phyloP scores from a whole-genome alignment of 441 rosid species.

The Lagerstroemia fauriei region DNA sequence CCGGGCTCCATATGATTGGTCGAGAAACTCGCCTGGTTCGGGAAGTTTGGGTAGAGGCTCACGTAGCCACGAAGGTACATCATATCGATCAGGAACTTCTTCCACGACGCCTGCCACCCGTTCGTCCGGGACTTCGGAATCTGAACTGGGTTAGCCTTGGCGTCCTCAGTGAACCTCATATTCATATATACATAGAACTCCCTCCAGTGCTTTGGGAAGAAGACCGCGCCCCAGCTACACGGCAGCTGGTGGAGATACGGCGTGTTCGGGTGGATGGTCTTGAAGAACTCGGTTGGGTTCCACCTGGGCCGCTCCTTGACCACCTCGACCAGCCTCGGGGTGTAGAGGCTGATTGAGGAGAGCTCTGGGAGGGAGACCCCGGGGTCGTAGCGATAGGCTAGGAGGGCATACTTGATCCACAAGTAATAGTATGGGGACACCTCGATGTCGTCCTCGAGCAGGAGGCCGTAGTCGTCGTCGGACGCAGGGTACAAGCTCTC shows the following conservation, averaged over 20 bases:
- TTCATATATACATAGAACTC: conserved; percentile 97
- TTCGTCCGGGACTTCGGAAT: conserved; percentile 90
- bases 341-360: conserved; percentile 84
- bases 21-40: conserved; percentile 84
- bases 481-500: conserved; percentile 97
- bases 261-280: conserved; percentile 75
- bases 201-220: conserved; percentile 97
- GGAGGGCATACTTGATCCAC: conserved; percentile 88
- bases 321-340: conserved; percentile 80
- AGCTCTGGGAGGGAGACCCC: conserved; percentile 80
- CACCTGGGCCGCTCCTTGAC: conserved; percentile 93
- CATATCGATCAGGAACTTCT: conserved; percentile 90
- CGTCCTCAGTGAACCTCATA: conserved; percentile 89
- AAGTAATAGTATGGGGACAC: conserved; percentile 91
- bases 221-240: conserved; percentile 98
- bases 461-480: conserved; percentile 82
- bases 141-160: conserved; percentile 84
- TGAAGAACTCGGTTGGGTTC: conserved; percentile 86
- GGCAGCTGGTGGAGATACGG: conserved; percentile 94
- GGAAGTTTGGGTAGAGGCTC: conserved; percentile 88
- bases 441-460: conserved; percentile 91
- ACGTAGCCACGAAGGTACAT: conserved; percentile 96
- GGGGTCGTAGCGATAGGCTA: conserved; percentile 91
- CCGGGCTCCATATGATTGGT: conserved; percentile 99
- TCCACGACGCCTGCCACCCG: conserved; percentile 99